Evolutionary conservation across 192 early-diverging fungal species (phyloP).

Genomic region (Thamnidium elegans): DNA sequence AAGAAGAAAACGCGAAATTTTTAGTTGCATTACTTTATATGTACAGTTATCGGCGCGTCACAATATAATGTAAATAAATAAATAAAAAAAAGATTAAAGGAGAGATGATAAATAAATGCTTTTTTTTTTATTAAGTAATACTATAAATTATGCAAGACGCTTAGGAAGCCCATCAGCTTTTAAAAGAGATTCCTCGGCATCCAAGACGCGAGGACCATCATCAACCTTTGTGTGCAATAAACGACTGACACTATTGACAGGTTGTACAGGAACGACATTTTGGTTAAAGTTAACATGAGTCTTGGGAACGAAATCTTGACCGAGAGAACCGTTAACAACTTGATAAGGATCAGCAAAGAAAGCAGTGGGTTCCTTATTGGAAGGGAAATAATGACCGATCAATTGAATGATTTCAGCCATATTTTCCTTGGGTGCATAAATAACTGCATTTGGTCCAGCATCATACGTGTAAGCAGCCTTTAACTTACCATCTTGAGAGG

Average conservation of each 20-base stretch:
- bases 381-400: constrained; percentile 84
- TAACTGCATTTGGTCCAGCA: constrained; percentile 97
- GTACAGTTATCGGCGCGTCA: neutral
- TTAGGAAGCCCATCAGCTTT: constrained; percentile 61
- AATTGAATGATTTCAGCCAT: constrained; percentile 84
- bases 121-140: neutral
- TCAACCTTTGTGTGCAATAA: constrained; percentile 90
- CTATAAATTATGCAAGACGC: constrained; percentile 14
- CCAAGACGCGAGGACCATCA: constrained; percentile 89
- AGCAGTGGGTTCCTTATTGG: constrained; percentile 31
- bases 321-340: constrained; percentile 30
- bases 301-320: constrained; percentile 33
- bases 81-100: neutral
- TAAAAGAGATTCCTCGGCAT: constrained; percentile 53
- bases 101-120: neutral
- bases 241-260: constrained; percentile 72
- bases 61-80: too few relatives aligned
- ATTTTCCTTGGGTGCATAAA: constrained; percentile 82
- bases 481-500: constrained; percentile 42
- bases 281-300: constrained; percentile 52
- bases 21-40: neutral
- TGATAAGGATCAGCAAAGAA: constrained; percentile 60
- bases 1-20: neutral
- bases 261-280: constrained; percentile 56
- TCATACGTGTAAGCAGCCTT: constrained; percentile 98